Percentiles rank a stretch among this genome's conserved stretches.
Conservation (phyloP, 2,329 filamentous ascomycete genomes). For the Colletotrichum truncatum region DNA sequence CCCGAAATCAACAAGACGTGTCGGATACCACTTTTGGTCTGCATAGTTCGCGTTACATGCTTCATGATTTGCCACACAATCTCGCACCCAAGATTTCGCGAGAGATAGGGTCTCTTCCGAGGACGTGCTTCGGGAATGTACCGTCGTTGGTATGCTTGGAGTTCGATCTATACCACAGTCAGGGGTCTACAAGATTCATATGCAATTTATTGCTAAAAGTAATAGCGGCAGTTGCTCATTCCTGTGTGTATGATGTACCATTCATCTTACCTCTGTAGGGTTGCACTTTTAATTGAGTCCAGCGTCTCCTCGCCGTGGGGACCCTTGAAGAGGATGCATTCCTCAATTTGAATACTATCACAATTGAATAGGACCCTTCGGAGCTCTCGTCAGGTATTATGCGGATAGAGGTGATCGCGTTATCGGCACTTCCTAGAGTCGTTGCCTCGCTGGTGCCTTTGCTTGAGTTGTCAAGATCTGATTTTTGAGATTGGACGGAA, state of each 20-base stretch:
- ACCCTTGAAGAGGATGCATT: not conserved
- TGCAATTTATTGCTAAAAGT: too few relatives aligned
- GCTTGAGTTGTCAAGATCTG: not conserved
- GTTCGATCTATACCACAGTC: too few relatives aligned
- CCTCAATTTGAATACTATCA: not conserved
- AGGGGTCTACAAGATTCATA: too few relatives aligned
- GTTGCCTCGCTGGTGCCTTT: too few relatives aligned
- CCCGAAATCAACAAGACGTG: not conserved
- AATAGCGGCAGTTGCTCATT: too few relatives aligned
- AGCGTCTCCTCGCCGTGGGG: not conserved
- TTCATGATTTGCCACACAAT: not conserved
- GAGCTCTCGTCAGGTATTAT: too few relatives aligned
- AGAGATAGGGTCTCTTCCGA: not conserved
- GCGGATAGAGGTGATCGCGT: too few relatives aligned
- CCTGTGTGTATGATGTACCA: not conserved
- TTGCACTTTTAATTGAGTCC: not conserved
- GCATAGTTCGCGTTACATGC: not conserved
- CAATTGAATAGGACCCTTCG: too few relatives aligned
- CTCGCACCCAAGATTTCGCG: not conserved
- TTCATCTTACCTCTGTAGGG: not conserved
- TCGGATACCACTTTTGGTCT: not conserved
- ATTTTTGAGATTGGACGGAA: accelerated
- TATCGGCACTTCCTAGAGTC: too few relatives aligned
- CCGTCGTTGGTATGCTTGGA: too few relatives aligned
- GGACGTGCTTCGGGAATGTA: not conserved